A percentile compares a stretch with the other conserved stretches of the same genome.
Conservation (phyloP, 139 green algal genomes). For the Deuterostichococcus epilithicus region DNA sequence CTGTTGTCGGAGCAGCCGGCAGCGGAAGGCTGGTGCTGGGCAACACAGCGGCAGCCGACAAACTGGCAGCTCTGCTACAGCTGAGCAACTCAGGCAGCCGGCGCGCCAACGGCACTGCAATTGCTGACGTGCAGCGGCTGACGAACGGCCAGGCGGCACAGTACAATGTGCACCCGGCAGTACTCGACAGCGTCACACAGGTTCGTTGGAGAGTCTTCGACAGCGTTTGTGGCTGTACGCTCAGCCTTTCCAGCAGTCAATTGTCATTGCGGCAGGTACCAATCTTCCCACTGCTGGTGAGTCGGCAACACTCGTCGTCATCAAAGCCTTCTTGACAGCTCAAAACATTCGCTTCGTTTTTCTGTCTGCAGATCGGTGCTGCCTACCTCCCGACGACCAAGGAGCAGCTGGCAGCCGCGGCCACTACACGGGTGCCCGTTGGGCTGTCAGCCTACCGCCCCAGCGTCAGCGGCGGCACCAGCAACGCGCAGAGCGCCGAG, state of each 20-base stretch:
- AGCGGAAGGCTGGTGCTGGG: no score
- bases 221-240: no score
- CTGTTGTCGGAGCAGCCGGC: no score
- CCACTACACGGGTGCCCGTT: conserved; percentile 1
- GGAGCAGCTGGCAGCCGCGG: not conserved
- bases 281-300: no score
- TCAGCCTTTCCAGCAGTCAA: not conserved
- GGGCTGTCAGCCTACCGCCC: not conserved
- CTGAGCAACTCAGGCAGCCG: not conserved
- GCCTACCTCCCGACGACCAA: not conserved
- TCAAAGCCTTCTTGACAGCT: no score
- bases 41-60: not conserved
- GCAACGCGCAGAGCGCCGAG: not conserved
- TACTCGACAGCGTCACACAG: conserved; percentile 22
- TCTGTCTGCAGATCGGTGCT: not conserved
- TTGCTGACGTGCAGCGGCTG: not conserved
- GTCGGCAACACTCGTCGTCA: no score
- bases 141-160: not conserved
- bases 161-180: conserved; percentile 18
- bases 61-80: not conserved
- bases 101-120: not conserved
- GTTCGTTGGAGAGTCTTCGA: not conserved
- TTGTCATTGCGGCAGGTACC: not conserved
- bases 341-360: no score
- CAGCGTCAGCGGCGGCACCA: not conserved